phyloP scores from a whole-genome alignment of 2,329 filamentous ascomycete species.

The Pyricularia grisea region DNA sequence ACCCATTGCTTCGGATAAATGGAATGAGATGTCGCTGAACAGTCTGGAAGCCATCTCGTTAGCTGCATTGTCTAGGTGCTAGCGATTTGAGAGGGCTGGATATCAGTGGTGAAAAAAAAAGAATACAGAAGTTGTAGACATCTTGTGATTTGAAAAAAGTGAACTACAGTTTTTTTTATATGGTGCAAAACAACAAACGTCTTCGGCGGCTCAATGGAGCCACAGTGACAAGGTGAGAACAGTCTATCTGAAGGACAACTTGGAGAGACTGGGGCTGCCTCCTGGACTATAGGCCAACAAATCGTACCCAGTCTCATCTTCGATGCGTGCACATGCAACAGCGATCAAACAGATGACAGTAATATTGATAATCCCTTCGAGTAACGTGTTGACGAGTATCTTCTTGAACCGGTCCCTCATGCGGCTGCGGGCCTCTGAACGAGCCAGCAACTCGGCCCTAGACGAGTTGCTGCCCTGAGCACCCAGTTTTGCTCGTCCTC shows the following conservation, averaged over 20 bases:
- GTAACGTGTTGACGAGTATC: background rate
- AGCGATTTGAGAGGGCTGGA: background rate
- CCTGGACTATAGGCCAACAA: background rate
- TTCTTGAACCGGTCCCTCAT: conserved; percentile 3
- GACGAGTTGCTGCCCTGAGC: background rate
- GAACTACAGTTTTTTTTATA: background rate
- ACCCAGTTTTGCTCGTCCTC: background rate
- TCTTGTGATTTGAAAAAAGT: background rate
- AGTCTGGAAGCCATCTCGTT: background rate
- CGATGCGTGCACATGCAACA: conserved; percentile 1
- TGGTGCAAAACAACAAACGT: background rate
- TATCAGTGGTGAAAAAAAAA: background rate
- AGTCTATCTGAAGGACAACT: background rate
- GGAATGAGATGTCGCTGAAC: background rate
- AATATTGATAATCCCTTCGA: conserved; percentile 4
- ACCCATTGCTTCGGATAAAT: conserved; percentile 34
- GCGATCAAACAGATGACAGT: background rate
- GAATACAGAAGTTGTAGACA: background rate
- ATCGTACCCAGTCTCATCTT: conserved; percentile 5
- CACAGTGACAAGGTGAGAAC: background rate
- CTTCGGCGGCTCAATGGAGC: background rate
- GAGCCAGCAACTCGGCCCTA: background rate
- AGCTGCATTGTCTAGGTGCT: background rate
- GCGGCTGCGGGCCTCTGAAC: background rate
- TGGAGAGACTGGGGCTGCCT: background rate